Base-by-base conservation (phyloP, 495 filamentous ascomycete genomes). In the Penicillium crystallinum region DNA sequence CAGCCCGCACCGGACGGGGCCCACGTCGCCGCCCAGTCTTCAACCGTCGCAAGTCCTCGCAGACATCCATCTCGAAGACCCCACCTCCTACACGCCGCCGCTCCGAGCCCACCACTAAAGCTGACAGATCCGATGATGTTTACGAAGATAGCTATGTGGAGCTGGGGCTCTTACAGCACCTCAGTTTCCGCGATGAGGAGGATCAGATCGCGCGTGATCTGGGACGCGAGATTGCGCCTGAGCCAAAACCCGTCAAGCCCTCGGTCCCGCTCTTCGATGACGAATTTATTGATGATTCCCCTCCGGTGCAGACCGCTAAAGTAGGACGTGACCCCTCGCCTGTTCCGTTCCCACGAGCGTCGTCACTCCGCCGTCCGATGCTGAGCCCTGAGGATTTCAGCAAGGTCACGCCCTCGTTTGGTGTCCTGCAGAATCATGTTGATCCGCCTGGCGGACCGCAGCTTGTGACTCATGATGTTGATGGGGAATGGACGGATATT, bases 11-110 rank as follows among this genome's bases (percentile, higher is more conserved):
- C 37, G 53, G 47, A 4, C 66, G 64, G 33, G 42, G 52, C 12
- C 57, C 56, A n/a, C 71, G 68, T 54, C 71, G 66, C 49, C 75
- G 74, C 8, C 74, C 75, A 7, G 57, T 69, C 2, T 54, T 74
- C 25, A 67, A 65, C 47, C 68, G 74, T 22, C 70, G 70, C 55
- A 76, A 73, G 49, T 76, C 74, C 11, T 73, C 72, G 12, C 74
- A 72, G 44, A 18, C 56, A 9, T 49, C 65, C 46, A 21, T 63
- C 55, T 15, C 54, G 6, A 55, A 48, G 29, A 7, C 51, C 6
- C 2, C 35, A 25, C 8, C 27, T 18, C 25, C 53, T 12, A 30
- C 53, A 33, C 27, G 56, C 37, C 8, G 59, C 47, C 25, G 53
- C 51, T 37, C 54, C 22, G 39, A 67, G 58, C 40, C 57, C 54